Percentiles rank a stretch among this genome's conserved stretches.
Conservation (phyloP, 805 yeast species). For the Ogataea siamensis region DNA sequence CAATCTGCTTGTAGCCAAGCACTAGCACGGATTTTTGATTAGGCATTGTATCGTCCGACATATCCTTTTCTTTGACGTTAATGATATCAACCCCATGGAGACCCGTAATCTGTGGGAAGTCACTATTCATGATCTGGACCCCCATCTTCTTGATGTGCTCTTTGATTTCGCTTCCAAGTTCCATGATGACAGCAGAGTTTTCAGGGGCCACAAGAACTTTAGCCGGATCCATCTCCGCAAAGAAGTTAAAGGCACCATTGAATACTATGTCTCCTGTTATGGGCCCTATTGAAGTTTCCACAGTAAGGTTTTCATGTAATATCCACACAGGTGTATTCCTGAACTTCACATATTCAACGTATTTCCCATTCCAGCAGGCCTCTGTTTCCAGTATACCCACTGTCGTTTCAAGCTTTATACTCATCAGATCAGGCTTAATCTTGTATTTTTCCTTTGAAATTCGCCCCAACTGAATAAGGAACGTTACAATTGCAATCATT, state of each 20-base stretch:
- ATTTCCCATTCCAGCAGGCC: constrained; percentile 28
- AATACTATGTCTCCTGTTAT: constrained; percentile 28
- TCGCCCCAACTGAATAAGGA: constrained; percentile 21
- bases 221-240: constrained; percentile 16
- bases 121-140: constrained; percentile 18
- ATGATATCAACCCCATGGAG: constrained; percentile 26
- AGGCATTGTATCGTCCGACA: constrained; percentile 13
- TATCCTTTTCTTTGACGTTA: constrained; percentile 11
- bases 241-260: constrained; percentile 30
- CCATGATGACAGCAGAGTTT: constrained; percentile 19
- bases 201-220: constrained; percentile 18
- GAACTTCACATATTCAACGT: constrained; percentile 26
- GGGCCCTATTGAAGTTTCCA: constrained; percentile 18
- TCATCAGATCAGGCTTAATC: constrained; percentile 23
- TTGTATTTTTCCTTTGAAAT: constrained; percentile 19
- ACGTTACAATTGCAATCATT: constrained; percentile 26
- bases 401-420: constrained; percentile 25
- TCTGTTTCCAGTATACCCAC: constrained; percentile 24
- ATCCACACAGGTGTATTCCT: constrained; percentile 27
- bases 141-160: constrained; percentile 10
- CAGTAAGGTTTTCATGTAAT: constrained; percentile 15
- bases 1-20: constrained; percentile 28
- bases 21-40: constrained; percentile 25
- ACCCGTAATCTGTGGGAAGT: constrained; percentile 24
- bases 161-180: constrained; percentile 25